Evolutionary conservation across 257 asterid species (phyloP).

Genomic region (Nicotiana tabacum): DNA sequence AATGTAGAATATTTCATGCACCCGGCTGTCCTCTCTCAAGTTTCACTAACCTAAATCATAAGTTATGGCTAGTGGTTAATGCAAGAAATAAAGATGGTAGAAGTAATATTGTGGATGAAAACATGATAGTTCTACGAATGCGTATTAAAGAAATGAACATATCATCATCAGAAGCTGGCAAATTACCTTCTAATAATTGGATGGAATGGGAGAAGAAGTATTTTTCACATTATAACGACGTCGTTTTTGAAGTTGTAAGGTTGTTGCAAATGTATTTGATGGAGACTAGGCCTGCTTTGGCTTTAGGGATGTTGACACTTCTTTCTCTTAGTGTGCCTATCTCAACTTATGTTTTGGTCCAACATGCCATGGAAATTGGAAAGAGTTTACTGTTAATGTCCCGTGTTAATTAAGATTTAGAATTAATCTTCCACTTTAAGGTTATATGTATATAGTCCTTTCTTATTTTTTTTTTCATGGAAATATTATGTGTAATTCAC

Average conservation of each 20-base stretch:
- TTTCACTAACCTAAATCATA: not conserved
- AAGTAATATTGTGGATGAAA: constrained; percentile 32
- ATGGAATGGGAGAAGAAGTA: constrained; percentile 53
- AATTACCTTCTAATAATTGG: constrained; percentile 31
- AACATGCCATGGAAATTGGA: constrained; percentile 28
- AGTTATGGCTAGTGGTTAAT: not conserved
- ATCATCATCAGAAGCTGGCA: constrained; percentile 20
- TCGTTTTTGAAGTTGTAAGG: constrained; percentile 36
- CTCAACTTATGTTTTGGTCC: constrained; percentile 31
- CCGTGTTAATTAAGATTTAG: not conserved
- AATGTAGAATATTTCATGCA: no score
- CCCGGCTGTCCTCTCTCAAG: not conserved
- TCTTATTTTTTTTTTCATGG: no score
- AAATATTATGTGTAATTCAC: no score
- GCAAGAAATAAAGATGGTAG: constrained; percentile 20
- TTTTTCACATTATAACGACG: constrained; percentile 32
- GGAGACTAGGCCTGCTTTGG: constrained; percentile 61
- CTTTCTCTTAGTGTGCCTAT: constrained; percentile 37
- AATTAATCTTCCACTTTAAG: no score
- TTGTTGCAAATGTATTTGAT: constrained; percentile 42
- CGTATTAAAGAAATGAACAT: constrained; percentile 48
- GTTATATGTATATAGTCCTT: no score
- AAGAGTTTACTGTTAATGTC: constrained; percentile 20
- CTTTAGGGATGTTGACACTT: constrained; percentile 39
- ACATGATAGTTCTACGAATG: constrained; percentile 46